Evolutionary conservation across 345 rosid species (phyloP), one percentile per base, ranked within the genome.

Genomic region (Melaleuca quinquenervia): DNA sequence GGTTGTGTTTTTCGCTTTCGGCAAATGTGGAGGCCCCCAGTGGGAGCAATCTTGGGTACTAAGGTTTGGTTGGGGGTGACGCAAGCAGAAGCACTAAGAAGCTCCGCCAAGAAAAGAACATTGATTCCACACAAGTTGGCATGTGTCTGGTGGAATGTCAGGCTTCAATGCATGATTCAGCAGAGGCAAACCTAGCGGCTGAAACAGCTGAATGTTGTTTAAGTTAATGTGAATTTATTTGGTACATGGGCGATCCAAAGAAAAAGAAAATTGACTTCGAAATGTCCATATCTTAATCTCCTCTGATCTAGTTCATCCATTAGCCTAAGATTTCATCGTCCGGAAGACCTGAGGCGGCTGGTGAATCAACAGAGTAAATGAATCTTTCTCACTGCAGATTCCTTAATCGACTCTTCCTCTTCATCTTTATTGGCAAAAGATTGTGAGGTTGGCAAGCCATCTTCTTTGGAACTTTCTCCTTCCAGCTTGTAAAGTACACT

Each of bases 401-500:
- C 80, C 7, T 36, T 70, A 24, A 32, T 36, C 24, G 10, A 5
- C 45, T 3, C 11, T 7, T 62, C 27, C 6, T 62, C 8, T 27
- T 60, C 29, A 12, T 15, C 36, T 14, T 32, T 16, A 62, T 62
- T 7, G 36, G 80, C 78, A 70, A 1, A 18, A 44, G 80, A 18
- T 70, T 70, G 80, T 70, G 80, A 70, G 80, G 80, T 18, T 70
- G 80, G 80, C 80, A 36, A 70, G 44, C 48, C 84, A 50, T 15
- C 22, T 50, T 27, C 54, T 55, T n/a, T n/a, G n/a, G n/a, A n/a
- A n/a, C n/a, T n/a, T 49, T 20, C 32, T 29, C 89, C 85, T 87
- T 90, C 88, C 92, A 90, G 82, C 84, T 86, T 89, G 88, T 82
- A 90, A 90, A 90, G 85, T 22, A 26, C 84, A 3, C 21, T 18